Base-by-base conservation (phyloP, 2,329 filamentous ascomycete genomes). In the Pleomassaria siparia region DNA sequence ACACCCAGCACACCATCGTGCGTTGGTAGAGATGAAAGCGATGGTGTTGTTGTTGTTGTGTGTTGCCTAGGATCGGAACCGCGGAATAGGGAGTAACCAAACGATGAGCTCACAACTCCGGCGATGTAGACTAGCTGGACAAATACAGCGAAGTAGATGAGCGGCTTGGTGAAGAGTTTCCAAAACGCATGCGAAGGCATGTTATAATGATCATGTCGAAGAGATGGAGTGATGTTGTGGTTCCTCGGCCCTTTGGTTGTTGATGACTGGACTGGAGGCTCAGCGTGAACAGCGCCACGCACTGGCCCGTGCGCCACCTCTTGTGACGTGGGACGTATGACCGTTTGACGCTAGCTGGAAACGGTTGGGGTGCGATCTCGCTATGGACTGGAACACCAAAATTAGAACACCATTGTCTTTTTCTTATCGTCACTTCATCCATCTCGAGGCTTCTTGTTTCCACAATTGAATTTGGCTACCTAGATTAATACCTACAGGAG, bases 181-280 rank as follows among this genome's bases (percentile, higher is more conserved):
- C 22, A 47, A 33, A 35, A 43, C 28, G 22, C 43, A 41, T 40
- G 40, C 24, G 40, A 43, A 15, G 48, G 43, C 48, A 50, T 50
- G 48, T 40, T 47, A 50, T 35, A 15, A 21, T 33, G 21, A 40
- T 39, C 48, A 50, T 50, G 32, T 32, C 44, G 44, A 37, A 30
- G 41, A 22, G 32, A 32, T 13, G 16, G 25, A 32, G 35, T 20
- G 37, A 16, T 3, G 37, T 4, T 6, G 37, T 26, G 15, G 37
- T 26, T 40, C 22, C n/a, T 26, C n/a, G n/a, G n/a, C n/a, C n/a
- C n/a, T n/a, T n/a, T n/a, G n/a, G n/a, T n/a, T n/a, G n/a, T n/a
- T n/a, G n/a, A n/a, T n/a, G n/a, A n/a, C n/a, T n/a, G n/a, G n/a
- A n/a, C n/a, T 40, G 6, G 25, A 18, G 24, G 25, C 28, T 40